Conservation (phyloP, 2,329 filamentous ascomycete species). For the Trichoderma hamatum region DNA sequence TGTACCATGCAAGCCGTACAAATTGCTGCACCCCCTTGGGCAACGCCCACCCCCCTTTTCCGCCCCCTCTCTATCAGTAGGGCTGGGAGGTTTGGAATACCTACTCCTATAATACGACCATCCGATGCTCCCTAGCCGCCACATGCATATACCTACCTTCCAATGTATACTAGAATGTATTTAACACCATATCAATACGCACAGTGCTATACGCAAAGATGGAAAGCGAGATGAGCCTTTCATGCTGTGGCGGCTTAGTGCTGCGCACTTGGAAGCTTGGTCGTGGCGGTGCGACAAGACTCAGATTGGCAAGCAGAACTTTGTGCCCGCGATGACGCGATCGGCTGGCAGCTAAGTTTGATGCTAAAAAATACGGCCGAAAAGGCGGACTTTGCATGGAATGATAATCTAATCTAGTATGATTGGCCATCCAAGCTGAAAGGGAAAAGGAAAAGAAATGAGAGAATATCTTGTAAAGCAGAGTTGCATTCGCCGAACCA, state of each 20-base stretch:
- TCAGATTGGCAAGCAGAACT: constrained; percentile 1
- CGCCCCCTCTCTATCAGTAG: neutral
- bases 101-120: neutral
- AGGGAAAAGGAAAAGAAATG: neutral
- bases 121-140: neutral
- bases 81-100: neutral
- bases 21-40: neutral
- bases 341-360: neutral
- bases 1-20: neutral
- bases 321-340: constrained; percentile 20
- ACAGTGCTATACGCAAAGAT: neutral
- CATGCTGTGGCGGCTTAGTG: neutral
- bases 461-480: neutral
- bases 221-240: constrained; percentile 1
- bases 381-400: constrained; percentile 1
- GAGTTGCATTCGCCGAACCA: constrained; percentile 11
- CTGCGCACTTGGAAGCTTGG: neutral
- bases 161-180: neutral
- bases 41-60: neutral
- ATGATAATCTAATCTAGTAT: neutral
- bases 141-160: neutral
- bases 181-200: neutral
- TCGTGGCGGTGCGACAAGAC: neutral
- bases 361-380: constrained; percentile 14
- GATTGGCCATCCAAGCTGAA: neutral